Conservation (phyloP, 1,139 yeast species). For the Yamadazyma epiphylla region DNA sequence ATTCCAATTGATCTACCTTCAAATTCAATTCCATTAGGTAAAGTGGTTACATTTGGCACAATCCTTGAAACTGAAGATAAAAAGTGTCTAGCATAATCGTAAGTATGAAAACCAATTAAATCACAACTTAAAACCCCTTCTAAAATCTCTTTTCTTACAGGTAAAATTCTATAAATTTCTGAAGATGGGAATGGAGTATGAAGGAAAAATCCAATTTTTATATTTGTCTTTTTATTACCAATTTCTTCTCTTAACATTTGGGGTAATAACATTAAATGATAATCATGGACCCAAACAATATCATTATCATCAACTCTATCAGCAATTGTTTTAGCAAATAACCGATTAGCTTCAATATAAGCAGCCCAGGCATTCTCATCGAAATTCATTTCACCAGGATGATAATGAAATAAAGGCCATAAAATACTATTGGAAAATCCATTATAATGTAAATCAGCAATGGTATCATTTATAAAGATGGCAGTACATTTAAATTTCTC, state of each 20-base stretch:
- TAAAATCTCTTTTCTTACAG: slow-evolving; percentile 89
- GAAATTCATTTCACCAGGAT: slow-evolving; percentile 98
- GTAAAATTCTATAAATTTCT: slow-evolving; percentile 91
- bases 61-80: slow-evolving; percentile 87
- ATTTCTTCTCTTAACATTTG: slow-evolving; percentile 75
- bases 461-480: slow-evolving; percentile 76
- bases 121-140: slow-evolving; percentile 93
- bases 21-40: slow-evolving; percentile 88
- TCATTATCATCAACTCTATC: slow-evolving; percentile 76
- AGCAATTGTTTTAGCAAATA: slow-evolving; percentile 76
- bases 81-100: slow-evolving; percentile 98
- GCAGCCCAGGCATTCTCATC: slow-evolving; percentile 99
- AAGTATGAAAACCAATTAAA: slow-evolving; percentile 97
- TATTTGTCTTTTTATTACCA: slow-evolving; percentile 46
- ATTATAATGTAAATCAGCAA: slow-evolving; percentile 94
- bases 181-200: slow-evolving; percentile 99
- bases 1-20: slow-evolving; percentile 75
- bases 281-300: slow-evolving; percentile 96
- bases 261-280: slow-evolving; percentile 93
- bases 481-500: slow-evolving; percentile 88
- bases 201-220: slow-evolving; percentile 85
- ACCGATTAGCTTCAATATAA: slow-evolving; percentile 86
- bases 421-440: slow-evolving; percentile 89
- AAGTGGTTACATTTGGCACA: slow-evolving; percentile 66
- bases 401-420: slow-evolving; percentile 96